Evolutionary conservation across 2,329 filamentous ascomycete genomes (phyloP).

Genomic region (Bipolaris gigantea): DNA sequence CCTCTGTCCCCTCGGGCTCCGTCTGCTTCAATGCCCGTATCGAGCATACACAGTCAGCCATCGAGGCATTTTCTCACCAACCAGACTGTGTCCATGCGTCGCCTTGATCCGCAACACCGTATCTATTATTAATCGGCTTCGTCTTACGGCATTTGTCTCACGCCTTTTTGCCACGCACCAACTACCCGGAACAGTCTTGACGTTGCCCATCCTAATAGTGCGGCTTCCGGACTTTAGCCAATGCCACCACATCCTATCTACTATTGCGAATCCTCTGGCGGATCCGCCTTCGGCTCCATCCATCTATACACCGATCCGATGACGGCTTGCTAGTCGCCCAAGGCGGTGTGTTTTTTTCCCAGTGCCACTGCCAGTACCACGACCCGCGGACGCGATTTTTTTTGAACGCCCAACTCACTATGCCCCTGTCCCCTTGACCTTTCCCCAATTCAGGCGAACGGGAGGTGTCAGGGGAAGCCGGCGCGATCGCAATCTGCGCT

Average conservation of each 20-base stretch:
- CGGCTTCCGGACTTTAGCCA: conserved; percentile 8
- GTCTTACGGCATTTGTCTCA: conserved; percentile 11
- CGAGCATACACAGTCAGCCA: conserved; percentile 16
- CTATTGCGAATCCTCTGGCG: not conserved
- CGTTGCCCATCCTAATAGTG: conserved; percentile 2
- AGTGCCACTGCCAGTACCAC: conserved; percentile 4
- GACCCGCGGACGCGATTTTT: conserved; percentile 12
- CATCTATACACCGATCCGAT: conserved; percentile 4
- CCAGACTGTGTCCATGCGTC: conserved; percentile 14
- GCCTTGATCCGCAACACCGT: conserved; percentile 11
- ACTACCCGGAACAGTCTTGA: conserved; percentile 1
- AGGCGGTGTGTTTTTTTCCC: conserved; percentile 10
- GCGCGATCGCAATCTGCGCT: conserved; percentile 3
- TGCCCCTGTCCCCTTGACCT: conserved; percentile 1
- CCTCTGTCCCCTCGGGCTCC: not conserved
- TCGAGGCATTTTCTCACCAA: conserved; percentile 22
- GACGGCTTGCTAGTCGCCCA: conserved; percentile 5
- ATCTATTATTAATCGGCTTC: conserved; percentile 23
- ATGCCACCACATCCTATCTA: conserved; percentile 1
- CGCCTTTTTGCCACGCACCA: conserved; percentile 3
- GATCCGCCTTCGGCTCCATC: conserved; percentile 12
- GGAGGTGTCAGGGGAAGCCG: conserved; percentile 10
- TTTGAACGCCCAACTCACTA: conserved; percentile 1
- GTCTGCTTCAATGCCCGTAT: conserved; percentile 2
- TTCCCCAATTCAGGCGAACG: conserved; percentile 8